Percentiles rank a stretch among this genome's conserved stretches.
Conservation (phyloP, 2,329 filamentous ascomycete species). For the Diaporthe sp. region DNA sequence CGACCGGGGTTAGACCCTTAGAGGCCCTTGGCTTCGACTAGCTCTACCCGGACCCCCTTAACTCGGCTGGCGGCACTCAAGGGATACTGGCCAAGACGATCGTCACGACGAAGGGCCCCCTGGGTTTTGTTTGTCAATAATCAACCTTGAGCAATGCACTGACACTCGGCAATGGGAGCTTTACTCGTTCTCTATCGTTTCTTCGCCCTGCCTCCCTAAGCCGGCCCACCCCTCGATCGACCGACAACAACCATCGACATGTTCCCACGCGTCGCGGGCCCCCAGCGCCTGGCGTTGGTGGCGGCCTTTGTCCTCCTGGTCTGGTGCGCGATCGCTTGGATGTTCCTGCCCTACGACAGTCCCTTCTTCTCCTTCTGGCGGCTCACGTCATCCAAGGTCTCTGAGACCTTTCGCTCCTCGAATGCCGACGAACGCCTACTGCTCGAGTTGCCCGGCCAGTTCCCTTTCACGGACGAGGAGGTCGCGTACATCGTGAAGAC, state of each 20-base stretch:
- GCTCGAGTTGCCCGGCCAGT: slow-evolving; percentile 53
- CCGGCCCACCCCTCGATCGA: not conserved
- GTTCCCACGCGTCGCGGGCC: slow-evolving; percentile 40
- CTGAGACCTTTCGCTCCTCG: slow-evolving; percentile 48
- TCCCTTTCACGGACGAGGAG: slow-evolving; percentile 60
- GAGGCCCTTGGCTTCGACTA: not conserved
- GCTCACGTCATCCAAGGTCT: slow-evolving; percentile 44
- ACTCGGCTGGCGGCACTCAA: not conserved
- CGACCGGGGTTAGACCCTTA: slow-evolving; percentile 7
- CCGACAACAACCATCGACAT: slow-evolving; percentile 29
- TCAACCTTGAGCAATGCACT: slow-evolving; percentile 1
- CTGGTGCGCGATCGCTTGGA: slow-evolving; percentile 43
- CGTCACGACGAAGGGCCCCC: not conserved
- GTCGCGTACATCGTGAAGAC: slow-evolving; percentile 68
- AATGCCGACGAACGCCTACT: slow-evolving; percentile 58
- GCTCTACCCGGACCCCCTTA: not conserved
- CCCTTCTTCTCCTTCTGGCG: slow-evolving; percentile 45
- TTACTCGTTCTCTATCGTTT: not conserved
- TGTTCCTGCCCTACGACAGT: slow-evolving; percentile 49
- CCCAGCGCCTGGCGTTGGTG: slow-evolving; percentile 37
- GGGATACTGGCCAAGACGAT: slow-evolving; percentile 6
- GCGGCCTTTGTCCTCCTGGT: slow-evolving; percentile 33
- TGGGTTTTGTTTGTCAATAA: not conserved
- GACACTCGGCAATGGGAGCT: slow-evolving; percentile 10
- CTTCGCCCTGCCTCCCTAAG: slow-evolving; percentile 8